Conservation (phyloP, 768 basidiomycete species). For the Nidularia pulvinata region DNA sequence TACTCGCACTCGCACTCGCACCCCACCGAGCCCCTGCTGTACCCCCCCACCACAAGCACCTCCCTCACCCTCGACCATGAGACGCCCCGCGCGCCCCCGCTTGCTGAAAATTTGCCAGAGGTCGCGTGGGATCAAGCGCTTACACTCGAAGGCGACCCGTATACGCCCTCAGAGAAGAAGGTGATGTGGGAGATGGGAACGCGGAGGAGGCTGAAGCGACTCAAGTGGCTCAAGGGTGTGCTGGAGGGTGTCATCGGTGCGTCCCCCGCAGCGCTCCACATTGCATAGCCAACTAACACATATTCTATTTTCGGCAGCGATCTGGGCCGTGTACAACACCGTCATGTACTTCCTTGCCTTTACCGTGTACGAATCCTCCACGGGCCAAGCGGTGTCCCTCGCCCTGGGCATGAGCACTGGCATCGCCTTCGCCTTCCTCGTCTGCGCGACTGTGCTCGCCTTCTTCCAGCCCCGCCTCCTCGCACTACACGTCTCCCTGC, state of each 20-base stretch:
- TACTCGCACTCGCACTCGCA: constrained; percentile 40
- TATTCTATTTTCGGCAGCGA: constrained; percentile 25
- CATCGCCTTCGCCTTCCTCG: constrained; percentile 35
- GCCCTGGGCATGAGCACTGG: constrained; percentile 47
- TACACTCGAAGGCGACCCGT: constrained; percentile 20
- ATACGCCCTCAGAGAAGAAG: constrained; percentile 23
- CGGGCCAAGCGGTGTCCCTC: constrained; percentile 42
- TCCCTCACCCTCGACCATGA: not conserved
- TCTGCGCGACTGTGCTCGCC: constrained; percentile 34
- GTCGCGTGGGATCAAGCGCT: constrained; percentile 22
- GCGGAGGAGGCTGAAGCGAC: constrained; percentile 22
- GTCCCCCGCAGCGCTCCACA: constrained; percentile 8
- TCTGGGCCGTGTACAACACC: constrained; percentile 63
- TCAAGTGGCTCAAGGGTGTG: constrained; percentile 20
- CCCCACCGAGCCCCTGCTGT: constrained; percentile 44
- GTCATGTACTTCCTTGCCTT: constrained; percentile 69
- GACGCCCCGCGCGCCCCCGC: not conserved
- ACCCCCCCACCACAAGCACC: constrained; percentile 13
- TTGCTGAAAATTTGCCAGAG: not conserved
- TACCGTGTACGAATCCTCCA: constrained; percentile 31
- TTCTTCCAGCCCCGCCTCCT: constrained; percentile 35
- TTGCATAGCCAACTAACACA: too few relatives aligned
- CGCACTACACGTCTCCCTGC: constrained; percentile 22
- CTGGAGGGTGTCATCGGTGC: constrained; percentile 37
- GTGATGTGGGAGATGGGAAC: constrained; percentile 15